Conservation (phyloP, 139 green algal species). For the Raphidocelis subcapitata region DNA sequence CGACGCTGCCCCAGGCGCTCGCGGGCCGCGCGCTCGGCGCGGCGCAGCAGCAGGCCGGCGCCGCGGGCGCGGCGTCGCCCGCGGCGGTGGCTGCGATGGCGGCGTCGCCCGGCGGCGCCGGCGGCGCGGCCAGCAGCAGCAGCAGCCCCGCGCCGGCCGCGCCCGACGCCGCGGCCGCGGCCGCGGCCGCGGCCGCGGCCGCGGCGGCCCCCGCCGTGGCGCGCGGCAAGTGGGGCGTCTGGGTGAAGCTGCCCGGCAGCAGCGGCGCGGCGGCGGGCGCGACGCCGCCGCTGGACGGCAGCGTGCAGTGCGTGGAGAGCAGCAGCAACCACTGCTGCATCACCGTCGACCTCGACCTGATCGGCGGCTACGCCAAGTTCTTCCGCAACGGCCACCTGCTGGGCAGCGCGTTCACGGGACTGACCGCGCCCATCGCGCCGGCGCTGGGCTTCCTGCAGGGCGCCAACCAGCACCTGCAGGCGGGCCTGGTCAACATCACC, state of each 20-base stretch:
- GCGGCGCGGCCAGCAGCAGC: not conserved
- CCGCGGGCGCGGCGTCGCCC: not conserved
- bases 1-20: conserved; percentile 15
- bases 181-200: conserved; percentile 3
- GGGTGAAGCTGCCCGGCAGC: conserved; percentile 41
- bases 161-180: not conserved
- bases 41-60: conserved; percentile 1
- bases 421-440: conserved; percentile 44
- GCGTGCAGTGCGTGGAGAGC: conserved; percentile 41
- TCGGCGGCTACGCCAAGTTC: conserved; percentile 52
- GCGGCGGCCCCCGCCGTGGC: not conserved
- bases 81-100: not conserved
- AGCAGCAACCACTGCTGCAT: conserved; percentile 56
- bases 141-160: not conserved
- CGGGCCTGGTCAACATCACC: conserved; percentile 61
- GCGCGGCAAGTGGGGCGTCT: conserved; percentile 42
- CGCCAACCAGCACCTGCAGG: conserved; percentile 33
- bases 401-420: conserved; percentile 46
- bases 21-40: conserved; percentile 7
- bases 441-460: conserved; percentile 43
- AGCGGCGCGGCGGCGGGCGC: not conserved
- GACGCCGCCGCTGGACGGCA: conserved; percentile 30
- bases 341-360: conserved; percentile 61
- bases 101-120: not conserved
- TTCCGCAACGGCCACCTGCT: conserved; percentile 62